Conservation (phyloP, 805 yeast species). For the Monosporozyma unispora region DNA sequence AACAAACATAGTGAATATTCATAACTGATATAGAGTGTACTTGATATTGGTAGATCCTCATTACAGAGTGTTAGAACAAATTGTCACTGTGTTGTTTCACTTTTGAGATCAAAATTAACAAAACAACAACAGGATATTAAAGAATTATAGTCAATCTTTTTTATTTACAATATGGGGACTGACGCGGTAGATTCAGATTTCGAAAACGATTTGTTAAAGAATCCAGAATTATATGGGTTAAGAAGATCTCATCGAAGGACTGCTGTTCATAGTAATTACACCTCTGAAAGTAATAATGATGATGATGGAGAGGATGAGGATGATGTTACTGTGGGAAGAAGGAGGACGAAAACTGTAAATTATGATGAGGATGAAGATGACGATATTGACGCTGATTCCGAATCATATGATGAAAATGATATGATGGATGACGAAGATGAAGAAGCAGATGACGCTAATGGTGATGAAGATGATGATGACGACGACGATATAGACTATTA, state of each 20-base stretch:
- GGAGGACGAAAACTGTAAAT: conserved; percentile 13
- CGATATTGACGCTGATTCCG: conserved; percentile 22
- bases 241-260: conserved; percentile 58
- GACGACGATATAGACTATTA: conserved; percentile 17
- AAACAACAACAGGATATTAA: not conserved
- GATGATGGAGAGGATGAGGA: conserved; percentile 29
- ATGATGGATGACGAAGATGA: conserved; percentile 18
- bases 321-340: conserved; percentile 4
- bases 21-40: too few relatives aligned
- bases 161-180: not conserved
- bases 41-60: too few relatives aligned
- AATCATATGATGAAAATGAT: conserved; percentile 24
- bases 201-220: conserved; percentile 30
- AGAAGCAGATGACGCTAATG: conserved; percentile 27
- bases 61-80: too few relatives aligned
- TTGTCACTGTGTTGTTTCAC: too few relatives aligned
- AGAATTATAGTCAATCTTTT: not conserved
- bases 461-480: conserved; percentile 18
- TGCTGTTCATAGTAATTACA: conserved; percentile 34
- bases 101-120: too few relatives aligned
- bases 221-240: conserved; percentile 78
- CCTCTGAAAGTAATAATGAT: conserved; percentile 22
- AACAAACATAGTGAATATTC: not conserved
- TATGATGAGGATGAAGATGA: conserved; percentile 20
- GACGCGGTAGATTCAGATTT: conserved; percentile 18